Percentiles rank a stretch among this genome's conserved stretches.
These are phyloP conservation scores for Tetrapyrgos nigripes DNA, from an alignment of 1,284 basidiomycete genomes.

Conservation along the genomic window DNA sequence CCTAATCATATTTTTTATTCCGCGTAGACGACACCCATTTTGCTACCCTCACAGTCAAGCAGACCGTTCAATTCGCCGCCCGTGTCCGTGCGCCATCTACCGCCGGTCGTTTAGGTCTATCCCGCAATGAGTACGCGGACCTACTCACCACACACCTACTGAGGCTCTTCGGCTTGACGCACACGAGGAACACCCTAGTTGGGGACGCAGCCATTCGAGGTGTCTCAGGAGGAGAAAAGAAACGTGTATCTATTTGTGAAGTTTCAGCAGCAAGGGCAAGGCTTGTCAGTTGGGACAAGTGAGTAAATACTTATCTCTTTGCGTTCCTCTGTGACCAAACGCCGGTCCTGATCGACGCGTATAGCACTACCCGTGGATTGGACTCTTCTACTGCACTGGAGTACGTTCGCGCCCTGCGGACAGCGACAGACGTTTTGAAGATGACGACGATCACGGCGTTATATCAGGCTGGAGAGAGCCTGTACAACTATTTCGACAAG, in stretches of 20 bases:
- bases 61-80: conserved; percentile 72
- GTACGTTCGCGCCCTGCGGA: conserved; percentile 74
- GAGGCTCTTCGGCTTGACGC: conserved; percentile 82
- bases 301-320: conserved; percentile 24
- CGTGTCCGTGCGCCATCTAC: conserved; percentile 73
- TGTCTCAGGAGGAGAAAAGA: conserved; percentile 86
- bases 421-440: conserved; percentile 79
- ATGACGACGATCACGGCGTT: conserved; percentile 78
- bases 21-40: conserved; percentile 75
- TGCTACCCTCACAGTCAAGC: conserved; percentile 78
- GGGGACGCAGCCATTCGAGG: conserved; percentile 88
- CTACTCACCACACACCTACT: conserved; percentile 69
- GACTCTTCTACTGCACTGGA: conserved; percentile 89
- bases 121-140: conserved; percentile 62
- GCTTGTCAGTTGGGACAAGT: conserved; percentile 85
- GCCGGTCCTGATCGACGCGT: too few species aligned
- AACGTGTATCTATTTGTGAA: conserved; percentile 89
- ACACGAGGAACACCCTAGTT: conserved; percentile 79
- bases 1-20: background rate
- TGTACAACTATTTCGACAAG: conserved; percentile 84
- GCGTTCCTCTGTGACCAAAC: background rate
- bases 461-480: conserved; percentile 84
- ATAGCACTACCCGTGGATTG: conserved; percentile 78
- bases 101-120: conserved; percentile 73
- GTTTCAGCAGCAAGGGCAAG: conserved; percentile 82